phyloP scores from a whole-genome alignment of 345 rosid species.

The Xanthoceras sorbifolium region DNA sequence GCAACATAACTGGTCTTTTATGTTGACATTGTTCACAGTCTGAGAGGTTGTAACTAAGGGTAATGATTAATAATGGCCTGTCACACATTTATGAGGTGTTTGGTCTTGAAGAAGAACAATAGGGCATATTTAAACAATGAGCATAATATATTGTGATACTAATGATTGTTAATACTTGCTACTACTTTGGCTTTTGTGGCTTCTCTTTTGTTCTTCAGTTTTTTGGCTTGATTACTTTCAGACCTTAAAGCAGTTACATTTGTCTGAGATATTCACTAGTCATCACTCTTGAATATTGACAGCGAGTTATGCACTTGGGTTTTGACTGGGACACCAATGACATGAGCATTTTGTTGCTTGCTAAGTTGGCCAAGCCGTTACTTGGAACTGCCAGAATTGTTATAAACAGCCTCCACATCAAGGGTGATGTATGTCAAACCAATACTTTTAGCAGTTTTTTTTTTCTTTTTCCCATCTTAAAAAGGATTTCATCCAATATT shows the following conservation, averaged over 20 bases:
- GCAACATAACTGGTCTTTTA: background rate
- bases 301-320: conserved; percentile 76
- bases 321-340: conserved; percentile 88
- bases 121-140: background rate
- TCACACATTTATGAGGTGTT: conserved; percentile 14
- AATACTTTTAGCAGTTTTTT: background rate
- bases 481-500: background rate
- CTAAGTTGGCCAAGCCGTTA: conserved; percentile 85
- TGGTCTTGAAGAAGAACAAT: background rate
- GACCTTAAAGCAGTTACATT: background rate
- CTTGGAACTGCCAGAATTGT: conserved; percentile 86
- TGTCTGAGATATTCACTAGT: conserved; percentile 8
- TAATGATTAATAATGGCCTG: background rate
- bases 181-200: background rate
- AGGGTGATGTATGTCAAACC: conserved; percentile 80
- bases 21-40: background rate
- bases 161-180: background rate
- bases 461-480: background rate
- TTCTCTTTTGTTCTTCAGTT: background rate
- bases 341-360: conserved; percentile 80
- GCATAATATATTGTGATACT: background rate
- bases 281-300: conserved; percentile 28
- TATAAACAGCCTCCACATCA: conserved; percentile 86
- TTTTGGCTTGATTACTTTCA: conserved; percentile 16
- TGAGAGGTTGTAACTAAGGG: background rate